Evolutionary conservation across 768 basidiomycete genomes (phyloP).

Genomic region (Floccularia luteovirens): DNA sequence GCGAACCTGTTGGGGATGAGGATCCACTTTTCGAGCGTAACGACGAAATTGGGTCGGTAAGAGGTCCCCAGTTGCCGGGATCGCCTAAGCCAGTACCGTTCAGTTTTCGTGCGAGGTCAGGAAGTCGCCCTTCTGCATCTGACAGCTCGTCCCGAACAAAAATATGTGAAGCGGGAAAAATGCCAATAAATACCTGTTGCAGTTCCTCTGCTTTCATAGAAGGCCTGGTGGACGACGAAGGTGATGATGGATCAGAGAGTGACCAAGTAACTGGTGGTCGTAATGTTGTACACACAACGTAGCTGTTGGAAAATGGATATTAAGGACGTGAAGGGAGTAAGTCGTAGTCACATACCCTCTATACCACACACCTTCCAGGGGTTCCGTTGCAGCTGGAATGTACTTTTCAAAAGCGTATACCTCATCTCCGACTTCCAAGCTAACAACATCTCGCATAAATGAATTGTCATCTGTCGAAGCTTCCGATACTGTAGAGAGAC

Average conservation of each 20-base stretch:
- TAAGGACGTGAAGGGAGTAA: constrained; percentile 3
- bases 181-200: constrained; percentile 89
- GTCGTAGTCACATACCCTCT: constrained; percentile 64
- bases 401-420: constrained; percentile 96
- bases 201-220: constrained; percentile 63
- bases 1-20: constrained; percentile 56
- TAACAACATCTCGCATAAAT: constrained; percentile 68
- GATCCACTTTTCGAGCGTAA: constrained; percentile 71
- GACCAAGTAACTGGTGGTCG: constrained; percentile 67
- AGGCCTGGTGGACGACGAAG: constrained; percentile 33
- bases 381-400: constrained; percentile 60
- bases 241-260: constrained; percentile 50
- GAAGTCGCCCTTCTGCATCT: constrained; percentile 82
- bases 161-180: constrained; percentile 88
- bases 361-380: constrained; percentile 80
- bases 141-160: constrained; percentile 79
- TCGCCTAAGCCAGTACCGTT: constrained; percentile 25
- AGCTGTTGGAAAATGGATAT: constrained; percentile 33
- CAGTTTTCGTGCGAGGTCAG: constrained; percentile 61
- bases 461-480: constrained; percentile 56
- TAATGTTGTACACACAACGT: constrained; percentile 79
- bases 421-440: constrained; percentile 92
- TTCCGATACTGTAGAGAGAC: constrained; percentile 56
- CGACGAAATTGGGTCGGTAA: constrained; percentile 67
- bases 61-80: constrained; percentile 49